Conservation (phyloP, 2,329 filamentous ascomycete species). For the Aspergillus cejpii region DNA sequence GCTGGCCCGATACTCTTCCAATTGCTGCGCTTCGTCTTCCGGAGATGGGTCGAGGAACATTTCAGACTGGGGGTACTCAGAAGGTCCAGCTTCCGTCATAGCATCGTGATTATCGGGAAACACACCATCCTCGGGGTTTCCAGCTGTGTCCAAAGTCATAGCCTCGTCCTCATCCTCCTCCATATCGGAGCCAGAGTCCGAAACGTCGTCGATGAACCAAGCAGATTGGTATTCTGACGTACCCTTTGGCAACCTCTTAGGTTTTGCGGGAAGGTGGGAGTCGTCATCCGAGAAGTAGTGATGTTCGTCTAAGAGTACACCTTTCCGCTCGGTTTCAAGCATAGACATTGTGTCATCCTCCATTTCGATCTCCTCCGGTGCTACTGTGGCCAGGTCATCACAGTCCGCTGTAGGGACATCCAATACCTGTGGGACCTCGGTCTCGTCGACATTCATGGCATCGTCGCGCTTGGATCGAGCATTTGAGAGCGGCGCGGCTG, state of each 20-base stretch:
- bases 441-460: slow-evolving; percentile 63
- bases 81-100: slow-evolving; percentile 70
- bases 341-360: slow-evolving; percentile 55
- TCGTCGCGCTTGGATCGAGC: slow-evolving; percentile 50
- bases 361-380: slow-evolving; percentile 81
- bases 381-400: slow-evolving; percentile 75
- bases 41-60: slow-evolving; percentile 75
- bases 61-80: slow-evolving; percentile 90
- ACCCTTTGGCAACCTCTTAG: slow-evolving; percentile 75
- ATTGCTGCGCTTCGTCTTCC: slow-evolving; percentile 74
- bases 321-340: slow-evolving; percentile 60
- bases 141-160: slow-evolving; percentile 49
- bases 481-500: slow-evolving; percentile 61
- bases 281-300: slow-evolving; percentile 96
- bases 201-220: slow-evolving; percentile 81
- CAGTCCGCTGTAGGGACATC: slow-evolving; percentile 69
- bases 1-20: slow-evolving; percentile 72
- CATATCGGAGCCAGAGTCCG: slow-evolving; percentile 77
- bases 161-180: slow-evolving; percentile 60
- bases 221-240: slow-evolving; percentile 92
- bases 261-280: slow-evolving; percentile 50
- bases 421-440: slow-evolving; percentile 46
- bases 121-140: slow-evolving; percentile 73
- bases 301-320: slow-evolving; percentile 89
- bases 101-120: slow-evolving; percentile 49